A percentile compares a stretch with the other conserved stretches of the same genome.
phyloP scores from a whole-genome alignment of 2,329 filamentous ascomycete genomes.

The Ophiosphaerella korrae region DNA sequence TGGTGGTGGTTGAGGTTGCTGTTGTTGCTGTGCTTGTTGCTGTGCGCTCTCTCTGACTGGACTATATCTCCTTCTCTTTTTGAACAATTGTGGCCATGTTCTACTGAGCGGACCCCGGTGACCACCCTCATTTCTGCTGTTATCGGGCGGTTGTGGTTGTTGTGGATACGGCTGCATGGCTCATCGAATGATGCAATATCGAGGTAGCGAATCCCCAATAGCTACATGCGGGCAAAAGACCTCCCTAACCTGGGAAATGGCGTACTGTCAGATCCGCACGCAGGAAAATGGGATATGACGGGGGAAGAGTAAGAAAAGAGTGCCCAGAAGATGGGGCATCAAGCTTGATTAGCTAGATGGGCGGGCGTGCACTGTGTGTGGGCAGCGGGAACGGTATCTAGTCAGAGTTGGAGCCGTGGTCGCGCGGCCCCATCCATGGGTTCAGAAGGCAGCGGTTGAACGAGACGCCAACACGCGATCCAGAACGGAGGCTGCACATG shows the following conservation, averaged over 20 bases:
- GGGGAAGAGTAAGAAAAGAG: neutral
- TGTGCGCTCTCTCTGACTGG: conserved; percentile 34
- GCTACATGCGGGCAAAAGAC: neutral
- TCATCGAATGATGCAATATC: conserved; percentile 5
- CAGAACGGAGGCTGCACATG: conserved; percentile 20
- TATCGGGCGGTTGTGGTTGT: conserved; percentile 18
- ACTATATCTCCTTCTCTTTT: conserved; percentile 39
- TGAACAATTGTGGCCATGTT: conserved; percentile 39
- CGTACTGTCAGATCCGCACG: neutral
- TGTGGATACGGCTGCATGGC: conserved; percentile 29
- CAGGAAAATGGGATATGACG: neutral
- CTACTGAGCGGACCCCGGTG: conserved; percentile 35
- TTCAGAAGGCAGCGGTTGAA: conserved; percentile 11
- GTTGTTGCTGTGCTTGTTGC: conserved; percentile 20
- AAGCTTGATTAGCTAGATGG: conserved; percentile 15
- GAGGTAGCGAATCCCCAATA: neutral
- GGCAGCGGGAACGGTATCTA: conserved; percentile 10
- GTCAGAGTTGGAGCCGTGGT: conserved; percentile 14
- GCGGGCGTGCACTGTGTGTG: conserved; percentile 7
- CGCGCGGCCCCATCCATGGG: conserved; percentile 17
- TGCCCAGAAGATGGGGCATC: conserved; percentile 6
- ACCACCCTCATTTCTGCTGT: conserved; percentile 21
- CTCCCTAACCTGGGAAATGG: neutral
- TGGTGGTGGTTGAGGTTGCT: conserved; percentile 1
- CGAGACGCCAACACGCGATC: conserved; percentile 22